phyloP scores from a whole-genome alignment of 495 filamentous ascomycete species.

The Astrothelium macrocarpum region DNA sequence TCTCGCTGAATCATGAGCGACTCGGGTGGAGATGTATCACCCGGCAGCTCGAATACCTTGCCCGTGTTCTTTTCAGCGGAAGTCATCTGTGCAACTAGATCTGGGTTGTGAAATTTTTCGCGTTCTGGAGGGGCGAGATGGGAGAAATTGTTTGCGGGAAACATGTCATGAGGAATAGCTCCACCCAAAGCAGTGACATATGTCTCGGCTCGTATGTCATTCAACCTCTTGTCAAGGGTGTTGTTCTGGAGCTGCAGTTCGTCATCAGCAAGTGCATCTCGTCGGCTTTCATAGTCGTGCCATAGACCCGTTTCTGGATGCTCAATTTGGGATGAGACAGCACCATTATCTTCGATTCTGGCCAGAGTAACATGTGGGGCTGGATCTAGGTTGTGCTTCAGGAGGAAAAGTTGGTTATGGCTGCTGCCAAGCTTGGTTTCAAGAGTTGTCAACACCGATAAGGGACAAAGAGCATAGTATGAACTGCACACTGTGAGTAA shows the following conservation, averaged over 20 bases:
- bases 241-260: background rate
- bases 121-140: background rate
- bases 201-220: background rate
- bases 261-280: background rate
- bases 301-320: background rate
- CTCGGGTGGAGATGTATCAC: background rate
- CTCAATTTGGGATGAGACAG: background rate
- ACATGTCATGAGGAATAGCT: background rate
- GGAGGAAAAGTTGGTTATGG: background rate
- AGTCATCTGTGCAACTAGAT: background rate
- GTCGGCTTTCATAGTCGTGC: background rate
- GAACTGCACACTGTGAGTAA: background rate
- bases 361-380: background rate
- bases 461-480: background rate
- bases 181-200: background rate
- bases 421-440: background rate
- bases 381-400: background rate
- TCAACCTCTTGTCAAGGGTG: background rate
- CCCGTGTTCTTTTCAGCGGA: background rate
- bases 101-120: background rate
- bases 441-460: background rate
- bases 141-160: background rate
- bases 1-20: slow-evolving; percentile 2
- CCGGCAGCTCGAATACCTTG: background rate
- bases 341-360: background rate